These are phyloP conservation scores for Mycotypha africana DNA, from an alignment of 371 early-diverging fungal species.

Conservation along the genomic window DNA sequence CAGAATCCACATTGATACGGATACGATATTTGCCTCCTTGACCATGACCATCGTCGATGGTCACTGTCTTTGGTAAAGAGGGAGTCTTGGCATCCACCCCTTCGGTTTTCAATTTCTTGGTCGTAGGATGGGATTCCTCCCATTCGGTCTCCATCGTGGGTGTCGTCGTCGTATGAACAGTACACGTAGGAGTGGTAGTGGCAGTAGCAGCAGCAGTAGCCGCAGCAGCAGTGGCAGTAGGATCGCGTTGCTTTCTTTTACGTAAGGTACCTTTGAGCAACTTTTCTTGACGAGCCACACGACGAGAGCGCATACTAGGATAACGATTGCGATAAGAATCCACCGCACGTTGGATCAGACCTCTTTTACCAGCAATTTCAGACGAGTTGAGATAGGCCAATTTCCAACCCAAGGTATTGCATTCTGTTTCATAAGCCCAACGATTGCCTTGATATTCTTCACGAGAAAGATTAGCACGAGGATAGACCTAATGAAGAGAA, in stretches of 20 bases:
- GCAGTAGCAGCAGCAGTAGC: too few species aligned
- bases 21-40: slow-evolving; percentile 23
- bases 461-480: slow-evolving; percentile 63
- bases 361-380: slow-evolving; percentile 79
- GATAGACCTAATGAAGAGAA: slow-evolving; percentile 23
- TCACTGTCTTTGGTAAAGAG: slow-evolving; percentile 20
- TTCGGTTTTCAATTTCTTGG: background rate
- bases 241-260: slow-evolving; percentile 28
- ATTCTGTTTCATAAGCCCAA: slow-evolving; percentile 29
- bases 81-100: background rate
- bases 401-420: slow-evolving; percentile 31
- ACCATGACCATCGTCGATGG: slow-evolving; percentile 18
- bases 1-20: slow-evolving; percentile 40
- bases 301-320: slow-evolving; percentile 71
- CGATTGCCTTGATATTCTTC: slow-evolving; percentile 79
- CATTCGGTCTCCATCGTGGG: slow-evolving; percentile 8
- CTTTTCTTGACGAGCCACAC: slow-evolving; percentile 79
- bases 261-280: slow-evolving; percentile 39
- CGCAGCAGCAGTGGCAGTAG: too few species aligned
- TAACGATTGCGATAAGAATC: slow-evolving; percentile 88
- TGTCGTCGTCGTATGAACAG: too few species aligned
- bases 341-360: slow-evolving; percentile 90
- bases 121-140: background rate
- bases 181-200: too few species aligned
- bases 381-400: slow-evolving; percentile 65